Evolutionary conservation across 2,329 filamentous ascomycete genomes (phyloP).

Genomic region (Microsporum canis): DNA sequence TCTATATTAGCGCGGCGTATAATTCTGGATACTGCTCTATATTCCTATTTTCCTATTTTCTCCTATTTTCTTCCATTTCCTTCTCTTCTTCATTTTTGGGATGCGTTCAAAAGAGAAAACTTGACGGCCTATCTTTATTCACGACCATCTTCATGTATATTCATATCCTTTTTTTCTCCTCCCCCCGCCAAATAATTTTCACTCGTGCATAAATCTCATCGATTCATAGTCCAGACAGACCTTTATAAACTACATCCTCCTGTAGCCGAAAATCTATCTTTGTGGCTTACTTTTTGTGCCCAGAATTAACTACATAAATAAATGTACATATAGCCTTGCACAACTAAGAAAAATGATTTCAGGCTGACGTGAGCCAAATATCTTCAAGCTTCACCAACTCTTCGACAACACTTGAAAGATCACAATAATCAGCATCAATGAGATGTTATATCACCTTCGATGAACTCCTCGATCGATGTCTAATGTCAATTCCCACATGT

Average conservation of each 20-base stretch:
- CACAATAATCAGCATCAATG: not conserved
- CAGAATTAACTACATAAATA: not conserved
- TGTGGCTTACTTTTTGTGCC: not conserved
- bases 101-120: not conserved
- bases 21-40: not conserved
- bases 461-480: not conserved
- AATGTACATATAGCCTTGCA: not conserved
- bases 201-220: not conserved
- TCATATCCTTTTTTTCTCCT: not conserved
- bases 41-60: not conserved
- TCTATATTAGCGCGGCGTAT: not conserved
- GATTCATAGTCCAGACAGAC: not conserved
- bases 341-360: not conserved
- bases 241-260: not conserved
- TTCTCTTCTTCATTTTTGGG: not conserved
- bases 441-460: not conserved
- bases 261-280: not conserved
- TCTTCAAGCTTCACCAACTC: not conserved
- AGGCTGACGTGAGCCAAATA: not conserved
- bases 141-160: not conserved
- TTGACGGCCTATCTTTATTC: not conserved
- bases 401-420: not conserved
- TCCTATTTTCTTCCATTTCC: not conserved
- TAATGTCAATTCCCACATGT: constrained; percentile 33
- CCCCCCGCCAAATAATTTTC: not conserved